Evolutionary conservation across 169 alveolate species (phyloP), one percentile per base, ranked within the genome.

Genomic region (Plasmodium gallinaceum): DNA sequence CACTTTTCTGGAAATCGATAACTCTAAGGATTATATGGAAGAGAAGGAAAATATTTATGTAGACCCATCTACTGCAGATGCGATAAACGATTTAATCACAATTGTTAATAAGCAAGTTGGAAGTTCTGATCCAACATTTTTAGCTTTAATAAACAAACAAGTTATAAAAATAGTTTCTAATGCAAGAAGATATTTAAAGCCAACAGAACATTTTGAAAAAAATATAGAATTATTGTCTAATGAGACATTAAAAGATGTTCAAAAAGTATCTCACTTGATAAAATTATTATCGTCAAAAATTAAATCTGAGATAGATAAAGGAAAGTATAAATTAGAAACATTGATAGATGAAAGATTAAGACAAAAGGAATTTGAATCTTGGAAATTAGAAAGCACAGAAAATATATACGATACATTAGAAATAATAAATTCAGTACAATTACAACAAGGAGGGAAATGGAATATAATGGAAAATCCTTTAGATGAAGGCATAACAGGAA

Each of bases 371-470:
- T 83, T 83, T 58, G 91, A 83, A 57, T 68, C 91, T 5, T 83
- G 83, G 83, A 43, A 37, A 54, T 83, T 83, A 71, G 61, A 51
- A 22, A 71, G 14, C 1, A 16, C 58, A 10, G 74, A 78, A 18
- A 60, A 52, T 9, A 58, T 58, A 32, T 90, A 74, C 37, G 74
- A 66, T 52, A 70, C 65, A 8, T 80, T 69, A 16, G 87, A 90
- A 73, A 52, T 75, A 22, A 54, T 57, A 7, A 78, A 80, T 54
- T 66, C 69, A 37, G 22, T 89, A 87, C 92, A 57, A 37, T 57
- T 61, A 45, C 88, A 66, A 51, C 52, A 73, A 74, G 92, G 88
- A 69, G 94, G 95, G 32, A 62, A 54, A 71, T 92, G 73, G 95
- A 89, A 37, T n/a, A 39, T 46, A 60, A 65, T 71, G 12, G 91